Evolutionary conservation across 805 yeast genomes (phyloP).

Genomic region (Wickerhamiella lipophila): DNA sequence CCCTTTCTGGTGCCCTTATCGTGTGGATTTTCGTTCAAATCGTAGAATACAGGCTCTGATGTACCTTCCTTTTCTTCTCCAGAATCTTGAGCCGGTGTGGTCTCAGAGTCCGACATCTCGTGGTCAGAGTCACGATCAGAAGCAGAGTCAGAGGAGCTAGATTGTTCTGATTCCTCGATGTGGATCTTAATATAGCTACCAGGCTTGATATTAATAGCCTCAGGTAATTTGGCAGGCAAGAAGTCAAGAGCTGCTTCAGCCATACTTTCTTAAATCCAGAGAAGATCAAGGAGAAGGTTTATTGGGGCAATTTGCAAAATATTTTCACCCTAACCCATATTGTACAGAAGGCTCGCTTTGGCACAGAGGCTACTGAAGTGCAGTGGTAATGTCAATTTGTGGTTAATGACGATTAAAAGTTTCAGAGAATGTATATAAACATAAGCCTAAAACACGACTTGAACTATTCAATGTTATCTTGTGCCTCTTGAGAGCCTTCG

Average conservation of each 20-base stretch:
- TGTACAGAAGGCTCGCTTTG: neutral
- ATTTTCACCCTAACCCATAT: constrained; percentile 10
- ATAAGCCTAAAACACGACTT: no score
- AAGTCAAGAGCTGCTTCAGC: constrained; percentile 30
- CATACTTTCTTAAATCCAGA: neutral
- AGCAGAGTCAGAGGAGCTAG: neutral
- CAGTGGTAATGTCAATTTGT: no score
- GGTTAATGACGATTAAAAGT: no score
- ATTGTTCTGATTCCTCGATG: constrained; percentile 9
- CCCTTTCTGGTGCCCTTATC: constrained; percentile 57
- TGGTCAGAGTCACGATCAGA: neutral
- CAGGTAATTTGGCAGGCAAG: constrained; percentile 47
- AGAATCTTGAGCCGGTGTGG: neutral
- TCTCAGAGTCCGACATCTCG: neutral
- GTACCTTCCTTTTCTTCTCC: neutral
- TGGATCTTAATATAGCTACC: constrained; percentile 37
- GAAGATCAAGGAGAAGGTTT: neutral
- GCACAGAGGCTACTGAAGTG: neutral
- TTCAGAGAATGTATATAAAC: no score
- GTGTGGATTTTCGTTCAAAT: constrained; percentile 40
- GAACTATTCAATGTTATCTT: no score
- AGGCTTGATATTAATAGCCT: constrained; percentile 36
- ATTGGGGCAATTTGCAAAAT: neutral
- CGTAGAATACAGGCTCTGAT: constrained; percentile 33
- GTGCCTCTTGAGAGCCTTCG: no score